These are phyloP conservation scores for Phytophthora europaea DNA, from an alignment of 352 stramenopile species.

Conservation along the genomic window DNA sequence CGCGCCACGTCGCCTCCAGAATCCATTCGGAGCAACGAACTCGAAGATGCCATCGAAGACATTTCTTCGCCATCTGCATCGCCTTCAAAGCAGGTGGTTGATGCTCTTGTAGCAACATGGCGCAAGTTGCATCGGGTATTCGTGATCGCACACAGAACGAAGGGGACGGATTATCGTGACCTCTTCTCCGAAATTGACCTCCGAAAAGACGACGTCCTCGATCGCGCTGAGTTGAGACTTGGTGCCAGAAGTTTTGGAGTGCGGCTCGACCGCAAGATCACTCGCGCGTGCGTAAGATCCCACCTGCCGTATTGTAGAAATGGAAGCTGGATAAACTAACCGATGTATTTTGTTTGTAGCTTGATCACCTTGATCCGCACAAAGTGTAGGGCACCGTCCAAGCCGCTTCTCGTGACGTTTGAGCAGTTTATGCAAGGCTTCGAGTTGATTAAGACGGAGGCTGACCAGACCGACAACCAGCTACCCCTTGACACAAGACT, in stretches of 20 bases:
- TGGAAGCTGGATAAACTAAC: slow-evolving; percentile 8
- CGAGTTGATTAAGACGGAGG: slow-evolving; percentile 35
- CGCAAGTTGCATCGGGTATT: slow-evolving; percentile 63
- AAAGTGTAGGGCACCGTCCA: slow-evolving; percentile 47
- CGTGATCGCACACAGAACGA: slow-evolving; percentile 37
- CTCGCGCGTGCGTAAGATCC: slow-evolving; percentile 53
- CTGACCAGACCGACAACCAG: background rate
- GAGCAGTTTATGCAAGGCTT: slow-evolving; percentile 71
- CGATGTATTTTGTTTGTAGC: slow-evolving; percentile 18
- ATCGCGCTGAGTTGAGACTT: slow-evolving; percentile 72
- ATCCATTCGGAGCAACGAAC: slow-evolving; percentile 12
- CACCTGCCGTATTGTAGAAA: background rate
- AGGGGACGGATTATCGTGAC: slow-evolving; percentile 23
- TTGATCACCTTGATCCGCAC: slow-evolving; percentile 65
- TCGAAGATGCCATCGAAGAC: background rate
- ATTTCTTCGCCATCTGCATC: slow-evolving; percentile 18
- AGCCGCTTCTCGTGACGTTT: slow-evolving; percentile 55
- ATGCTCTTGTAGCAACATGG: slow-evolving; percentile 59
- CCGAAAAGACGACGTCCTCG: slow-evolving; percentile 60
- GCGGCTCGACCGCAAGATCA: slow-evolving; percentile 69
- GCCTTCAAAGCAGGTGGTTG: slow-evolving; percentile 43
- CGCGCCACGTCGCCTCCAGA: slow-evolving; percentile 8
- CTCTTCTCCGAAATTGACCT: slow-evolving; percentile 66
- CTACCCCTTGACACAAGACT: background rate
- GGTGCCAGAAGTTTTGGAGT: slow-evolving; percentile 60